Evolutionary conservation across 352 stramenopile species (phyloP), one percentile per base, ranked within the genome.

Genomic region (Pythium volutum): DNA sequence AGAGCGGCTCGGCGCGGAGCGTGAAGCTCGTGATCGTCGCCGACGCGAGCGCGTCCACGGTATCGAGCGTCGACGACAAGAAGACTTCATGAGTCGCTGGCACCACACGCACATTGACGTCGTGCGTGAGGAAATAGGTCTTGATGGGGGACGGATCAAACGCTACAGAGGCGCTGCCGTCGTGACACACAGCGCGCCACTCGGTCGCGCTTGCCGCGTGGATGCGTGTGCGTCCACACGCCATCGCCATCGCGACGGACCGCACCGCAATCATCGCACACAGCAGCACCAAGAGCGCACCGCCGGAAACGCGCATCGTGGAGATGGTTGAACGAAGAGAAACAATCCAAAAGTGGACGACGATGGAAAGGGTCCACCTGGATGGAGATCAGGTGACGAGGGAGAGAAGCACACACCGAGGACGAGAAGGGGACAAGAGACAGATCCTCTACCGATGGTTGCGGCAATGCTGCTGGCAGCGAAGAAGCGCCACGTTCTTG

Each of bases 1-100:
- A 85, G 20, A 49, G 49, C 10, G 76, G 52, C 36, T 67, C 72
- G 36, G 77, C 66, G 18, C 60, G 41, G 29, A 88, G 47, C 11
- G 72, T 79, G 41, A 88, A 83, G 2, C 36, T 66, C 9, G 64
- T 79, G 39, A 84, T 36, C 5, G 59, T 74, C 4, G 68, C 22
- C 11, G 78, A 88, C 11, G 64, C 36, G 23, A 88, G 73, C 14
- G 55, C 38, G 23, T 69, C 52, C n/a, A 88, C 41, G 25, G 62
- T 39, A 2, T 62, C 62, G 18, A 88, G 80, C 9, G 64, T 54
- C 2, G 74, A 75, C 3, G 78, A 81, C 18, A 84, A 55, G 18
- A 82, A 45, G 22, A 62, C 41, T 11, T 53, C 61, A 2, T 39
- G 42, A 11, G 53, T 36, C 34, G 18, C 1, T 29, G 33, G 11